Percentiles rank a stretch among this genome's conserved stretches.
phyloP scores from a whole-genome alignment of 768 basidiomycete species.

The Naganishia friedmannii region DNA sequence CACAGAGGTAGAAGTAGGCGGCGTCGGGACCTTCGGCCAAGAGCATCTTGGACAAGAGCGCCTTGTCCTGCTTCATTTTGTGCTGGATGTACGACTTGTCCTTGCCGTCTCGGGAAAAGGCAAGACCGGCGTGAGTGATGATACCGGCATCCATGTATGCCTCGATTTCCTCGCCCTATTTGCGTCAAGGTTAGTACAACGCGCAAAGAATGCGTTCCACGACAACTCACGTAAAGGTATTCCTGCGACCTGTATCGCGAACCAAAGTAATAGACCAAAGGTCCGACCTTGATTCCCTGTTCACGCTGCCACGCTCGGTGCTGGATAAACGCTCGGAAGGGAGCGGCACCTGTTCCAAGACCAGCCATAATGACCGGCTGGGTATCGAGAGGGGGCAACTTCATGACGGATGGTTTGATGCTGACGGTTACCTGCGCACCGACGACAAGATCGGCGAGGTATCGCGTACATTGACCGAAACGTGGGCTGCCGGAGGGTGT shows the following conservation, averaged over 20 bases:
- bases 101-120: slow-evolving; percentile 89
- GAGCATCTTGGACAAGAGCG: slow-evolving; percentile 70
- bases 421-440: slow-evolving; percentile 96
- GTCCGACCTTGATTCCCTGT: slow-evolving; percentile 77
- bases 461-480: slow-evolving; percentile 94
- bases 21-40: slow-evolving; percentile 54
- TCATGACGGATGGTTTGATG: slow-evolving; percentile 99
- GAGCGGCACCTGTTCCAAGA: slow-evolving; percentile 91
- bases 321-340: slow-evolving; percentile 98
- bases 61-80: slow-evolving; percentile 90
- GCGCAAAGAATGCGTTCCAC: slow-evolving; percentile 24
- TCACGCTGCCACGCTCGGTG: slow-evolving; percentile 78
- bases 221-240: slow-evolving; percentile 67
- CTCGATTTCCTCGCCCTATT: slow-evolving; percentile 64
- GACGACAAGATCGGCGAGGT: slow-evolving; percentile 74
- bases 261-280: slow-evolving; percentile 97
- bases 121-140: slow-evolving; percentile 85
- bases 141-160: slow-evolving; percentile 80
- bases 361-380: slow-evolving; percentile 99
- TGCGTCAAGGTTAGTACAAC: background rate
- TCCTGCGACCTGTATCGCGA: slow-evolving; percentile 92
- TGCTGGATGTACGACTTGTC: slow-evolving; percentile 98
- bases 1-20: slow-evolving; percentile 85
- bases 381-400: slow-evolving; percentile 77
- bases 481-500: slow-evolving; percentile 71